These are phyloP conservation scores for Fonsecaea multimorphosa DNA, from an alignment of 2,329 filamentous ascomycete genomes.

Conservation along the genomic window DNA sequence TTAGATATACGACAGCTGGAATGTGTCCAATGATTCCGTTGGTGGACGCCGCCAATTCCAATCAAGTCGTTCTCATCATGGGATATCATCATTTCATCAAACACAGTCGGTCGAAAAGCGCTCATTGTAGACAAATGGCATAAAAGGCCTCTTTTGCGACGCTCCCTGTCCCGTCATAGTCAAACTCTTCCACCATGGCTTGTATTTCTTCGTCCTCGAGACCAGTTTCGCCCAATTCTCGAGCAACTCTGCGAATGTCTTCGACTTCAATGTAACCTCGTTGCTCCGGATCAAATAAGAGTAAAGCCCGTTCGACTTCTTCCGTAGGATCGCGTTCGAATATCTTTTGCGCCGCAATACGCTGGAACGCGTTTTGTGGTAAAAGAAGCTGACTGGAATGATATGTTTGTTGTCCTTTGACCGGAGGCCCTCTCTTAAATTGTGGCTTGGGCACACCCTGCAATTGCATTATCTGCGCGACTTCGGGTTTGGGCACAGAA, in stretches of 20 bases:
- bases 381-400: constrained; percentile 72
- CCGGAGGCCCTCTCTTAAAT: constrained; percentile 50
- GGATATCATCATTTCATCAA: constrained; percentile 27
- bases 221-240: constrained; percentile 84
- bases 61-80: constrained; percentile 10
- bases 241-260: constrained; percentile 83
- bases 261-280: constrained; percentile 90
- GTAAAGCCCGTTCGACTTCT: constrained; percentile 89
- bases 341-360: constrained; percentile 79
- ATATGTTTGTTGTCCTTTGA: constrained; percentile 46
- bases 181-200: constrained; percentile 98
- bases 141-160: constrained; percentile 70
- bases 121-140: constrained; percentile 66
- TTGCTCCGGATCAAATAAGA: constrained; percentile 88
- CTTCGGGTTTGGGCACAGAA: constrained; percentile 83
- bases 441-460: constrained; percentile 75
- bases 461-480: constrained; percentile 78
- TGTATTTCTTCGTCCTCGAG: constrained; percentile 89
- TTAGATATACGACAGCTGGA: constrained; percentile 8
- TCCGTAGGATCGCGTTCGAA: constrained; percentile 82
- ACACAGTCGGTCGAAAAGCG: not conserved
- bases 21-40: constrained; percentile 6
- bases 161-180: constrained; percentile 87
- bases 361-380: constrained; percentile 73
- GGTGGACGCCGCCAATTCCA: constrained; percentile 12